Conservation (phyloP, 192 early-diverging fungal species). For the Backusella westeae region DNA sequence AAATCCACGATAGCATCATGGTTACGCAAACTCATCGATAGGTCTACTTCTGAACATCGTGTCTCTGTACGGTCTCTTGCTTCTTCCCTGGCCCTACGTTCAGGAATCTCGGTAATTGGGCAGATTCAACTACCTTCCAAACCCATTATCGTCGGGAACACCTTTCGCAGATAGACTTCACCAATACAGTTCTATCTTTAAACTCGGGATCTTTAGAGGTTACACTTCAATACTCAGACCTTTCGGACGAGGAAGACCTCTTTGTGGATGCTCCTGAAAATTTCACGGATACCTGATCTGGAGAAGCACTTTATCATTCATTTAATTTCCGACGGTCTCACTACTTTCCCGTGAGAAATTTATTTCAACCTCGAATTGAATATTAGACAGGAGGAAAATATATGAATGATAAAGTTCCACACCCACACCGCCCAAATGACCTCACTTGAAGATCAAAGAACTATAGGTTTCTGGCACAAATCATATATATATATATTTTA, state of each 20-base stretch:
- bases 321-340: background rate
- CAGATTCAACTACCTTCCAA: background rate
- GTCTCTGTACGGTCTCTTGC: background rate
- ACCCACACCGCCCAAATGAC: no score
- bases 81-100: background rate
- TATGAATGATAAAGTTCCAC: no score
- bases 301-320: background rate
- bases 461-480: no score
- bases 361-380: no score
- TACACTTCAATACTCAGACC: background rate
- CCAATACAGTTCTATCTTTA: background rate
- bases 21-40: no score
- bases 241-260: background rate
- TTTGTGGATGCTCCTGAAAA: background rate
- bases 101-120: slow-evolving; percentile 1
- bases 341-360: no score
- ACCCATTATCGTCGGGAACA: background rate
- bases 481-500: no score
- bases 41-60: background rate
- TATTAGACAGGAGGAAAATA: no score
- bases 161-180: background rate
- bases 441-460: no score
- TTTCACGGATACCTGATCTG: background rate
- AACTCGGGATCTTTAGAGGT: background rate
- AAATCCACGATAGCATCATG: no score